Conservation (phyloP, 1,139 yeast genomes). For the Scheffersomyces quercinus region DNA sequence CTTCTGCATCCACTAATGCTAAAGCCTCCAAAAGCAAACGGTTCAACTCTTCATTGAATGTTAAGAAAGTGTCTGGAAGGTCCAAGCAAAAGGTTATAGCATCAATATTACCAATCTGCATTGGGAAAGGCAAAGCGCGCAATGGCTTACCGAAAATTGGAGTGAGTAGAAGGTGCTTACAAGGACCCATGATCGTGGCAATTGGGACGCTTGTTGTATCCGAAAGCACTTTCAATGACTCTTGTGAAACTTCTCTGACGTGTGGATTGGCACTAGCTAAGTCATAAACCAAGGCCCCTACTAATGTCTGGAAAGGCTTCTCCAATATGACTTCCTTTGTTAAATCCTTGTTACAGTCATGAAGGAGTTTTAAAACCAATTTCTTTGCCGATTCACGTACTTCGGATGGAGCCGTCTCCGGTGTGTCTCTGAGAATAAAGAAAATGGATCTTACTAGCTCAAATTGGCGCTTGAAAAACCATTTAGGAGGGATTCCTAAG, state of each 20-base stretch:
- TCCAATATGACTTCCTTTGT: constrained; percentile 61
- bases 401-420: constrained; percentile 81
- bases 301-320: constrained; percentile 79
- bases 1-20: constrained; percentile 96
- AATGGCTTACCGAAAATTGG: constrained; percentile 97
- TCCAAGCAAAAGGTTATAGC: constrained; percentile 90
- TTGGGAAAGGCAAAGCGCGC: constrained; percentile 94
- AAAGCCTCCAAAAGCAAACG: constrained; percentile 85
- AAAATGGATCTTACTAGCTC: constrained; percentile 85
- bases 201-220: constrained; percentile 70
- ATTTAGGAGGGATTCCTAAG: constrained; percentile 63
- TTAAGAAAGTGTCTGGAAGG: constrained; percentile 76
- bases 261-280: constrained; percentile 83
- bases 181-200: constrained; percentile 76
- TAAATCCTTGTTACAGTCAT: constrained; percentile 62
- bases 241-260: constrained; percentile 82
- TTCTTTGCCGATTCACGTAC: constrained; percentile 72
- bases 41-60: constrained; percentile 85
- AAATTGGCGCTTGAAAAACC: constrained; percentile 77
- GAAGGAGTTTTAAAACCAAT: constrained; percentile 62
- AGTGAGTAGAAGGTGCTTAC: constrained; percentile 76
- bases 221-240: constrained; percentile 66
- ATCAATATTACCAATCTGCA: constrained; percentile 98
- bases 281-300: constrained; percentile 88
- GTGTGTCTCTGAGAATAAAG: constrained; percentile 88